Evolutionary conservation across 768 basidiomycete species (phyloP).

Genomic region (Strobilomyces confusus): DNA sequence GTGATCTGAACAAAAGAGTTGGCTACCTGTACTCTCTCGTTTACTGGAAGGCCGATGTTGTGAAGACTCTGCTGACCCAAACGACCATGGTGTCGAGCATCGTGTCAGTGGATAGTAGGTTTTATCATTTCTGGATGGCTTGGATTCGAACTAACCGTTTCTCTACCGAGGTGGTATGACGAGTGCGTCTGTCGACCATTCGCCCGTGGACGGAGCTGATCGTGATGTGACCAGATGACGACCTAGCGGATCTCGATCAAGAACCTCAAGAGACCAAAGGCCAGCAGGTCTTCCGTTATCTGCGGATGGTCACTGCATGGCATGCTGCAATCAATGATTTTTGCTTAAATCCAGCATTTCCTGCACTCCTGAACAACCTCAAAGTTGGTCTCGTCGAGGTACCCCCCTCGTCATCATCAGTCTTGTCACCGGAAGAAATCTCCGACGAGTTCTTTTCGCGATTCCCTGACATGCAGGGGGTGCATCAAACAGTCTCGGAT

Average conservation of each 20-base stretch:
- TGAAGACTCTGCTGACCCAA: background rate
- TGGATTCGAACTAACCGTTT: too few species aligned
- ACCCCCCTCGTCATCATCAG: background rate
- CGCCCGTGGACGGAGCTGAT: too few species aligned
- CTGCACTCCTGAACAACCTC: background rate
- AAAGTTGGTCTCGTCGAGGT: background rate
- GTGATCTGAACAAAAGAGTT: background rate
- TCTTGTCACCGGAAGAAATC: background rate
- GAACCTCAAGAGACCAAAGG: too few species aligned
- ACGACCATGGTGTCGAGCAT: background rate
- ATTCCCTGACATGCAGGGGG: background rate
- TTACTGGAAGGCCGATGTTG: background rate
- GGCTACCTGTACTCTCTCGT: background rate
- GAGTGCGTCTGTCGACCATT: too few species aligned
- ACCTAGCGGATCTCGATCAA: too few species aligned
- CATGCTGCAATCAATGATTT: too few species aligned
- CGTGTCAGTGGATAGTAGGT: background rate
- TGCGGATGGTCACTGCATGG: too few species aligned
- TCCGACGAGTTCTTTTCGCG: background rate
- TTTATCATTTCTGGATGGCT: background rate
- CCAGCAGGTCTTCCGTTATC: too few species aligned
- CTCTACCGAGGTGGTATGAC: too few species aligned
- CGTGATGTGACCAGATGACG: too few species aligned
- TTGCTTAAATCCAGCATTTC: background rate
- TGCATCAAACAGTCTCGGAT: background rate